A percentile compares a stretch with the other conserved stretches of the same genome.
Evolutionary conservation across 2,329 filamentous ascomycete genomes (phyloP).

Genomic region (Ophiostoma perfectum): DNA sequence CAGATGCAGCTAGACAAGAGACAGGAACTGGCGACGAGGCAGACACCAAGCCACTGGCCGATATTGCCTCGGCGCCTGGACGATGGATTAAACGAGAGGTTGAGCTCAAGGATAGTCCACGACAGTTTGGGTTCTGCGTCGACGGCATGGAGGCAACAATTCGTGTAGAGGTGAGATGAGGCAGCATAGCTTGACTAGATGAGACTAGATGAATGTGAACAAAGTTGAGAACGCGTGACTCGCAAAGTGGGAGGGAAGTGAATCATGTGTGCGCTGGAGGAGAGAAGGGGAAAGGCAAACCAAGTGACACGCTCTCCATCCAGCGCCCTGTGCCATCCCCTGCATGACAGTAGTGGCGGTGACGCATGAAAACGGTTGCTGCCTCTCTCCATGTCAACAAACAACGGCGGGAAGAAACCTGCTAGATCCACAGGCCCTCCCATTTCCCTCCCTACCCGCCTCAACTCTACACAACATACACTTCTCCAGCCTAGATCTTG

Average conservation of each 20-base stretch:
- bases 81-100: constrained; percentile 73
- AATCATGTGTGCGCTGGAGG: not conserved
- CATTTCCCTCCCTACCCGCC: no score
- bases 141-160: constrained; percentile 67
- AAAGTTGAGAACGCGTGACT: not conserved
- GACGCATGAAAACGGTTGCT: no score
- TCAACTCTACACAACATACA: not conserved
- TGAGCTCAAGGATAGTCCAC: constrained; percentile 71
- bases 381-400: not conserved
- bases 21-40: not conserved
- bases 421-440: no score
- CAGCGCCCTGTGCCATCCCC: no score
- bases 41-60: not conserved
- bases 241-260: no score
- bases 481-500: no score
- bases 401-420: not conserved
- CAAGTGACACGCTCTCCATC: not conserved
- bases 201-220: not conserved
- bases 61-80: constrained; percentile 34
- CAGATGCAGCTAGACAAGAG: not conserved
- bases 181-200: not conserved
- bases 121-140: constrained; percentile 76
- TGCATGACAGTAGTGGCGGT: no score
- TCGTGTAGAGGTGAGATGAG: constrained; percentile 52
- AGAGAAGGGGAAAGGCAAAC: not conserved